Percentiles rank a stretch among this genome's conserved stretches.
Conservation (phyloP, 176 grass and related monocot species). For the Rhipidocladum racemiflorum region DNA sequence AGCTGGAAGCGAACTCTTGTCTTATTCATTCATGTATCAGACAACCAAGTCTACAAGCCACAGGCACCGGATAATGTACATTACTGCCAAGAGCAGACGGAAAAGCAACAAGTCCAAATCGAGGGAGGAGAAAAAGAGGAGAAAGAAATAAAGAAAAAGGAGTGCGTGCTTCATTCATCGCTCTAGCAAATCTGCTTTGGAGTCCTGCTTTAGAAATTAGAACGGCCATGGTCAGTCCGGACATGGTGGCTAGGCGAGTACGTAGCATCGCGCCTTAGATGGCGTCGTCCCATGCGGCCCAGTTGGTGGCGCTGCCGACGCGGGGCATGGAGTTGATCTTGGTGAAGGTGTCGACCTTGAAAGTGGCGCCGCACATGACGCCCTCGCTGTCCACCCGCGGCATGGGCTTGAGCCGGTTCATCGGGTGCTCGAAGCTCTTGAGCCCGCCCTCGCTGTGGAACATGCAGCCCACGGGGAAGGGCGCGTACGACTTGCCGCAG, state of each 20-base stretch:
- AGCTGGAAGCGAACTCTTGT: not conserved
- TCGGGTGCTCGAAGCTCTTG: slow-evolving; percentile 96
- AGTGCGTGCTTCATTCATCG: no score
- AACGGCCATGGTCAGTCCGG: not conserved
- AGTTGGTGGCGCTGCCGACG: slow-evolving; percentile 87
- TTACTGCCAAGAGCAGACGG: not conserved
- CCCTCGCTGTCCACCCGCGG: slow-evolving; percentile 92
- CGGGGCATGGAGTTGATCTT: slow-evolving; percentile 87
- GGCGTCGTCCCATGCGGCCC: slow-evolving; percentile 54
- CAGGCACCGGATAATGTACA: slow-evolving; percentile 6
- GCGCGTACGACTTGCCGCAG: slow-evolving; percentile 75
- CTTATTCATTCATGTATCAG: slow-evolving; percentile 23
- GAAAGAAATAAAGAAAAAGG: no score
- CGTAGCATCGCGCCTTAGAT: not conserved
- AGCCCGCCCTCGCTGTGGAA: slow-evolving; percentile 90
- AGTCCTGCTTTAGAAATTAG: not conserved
- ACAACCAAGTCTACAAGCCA: not conserved
- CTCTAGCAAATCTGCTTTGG: not conserved
- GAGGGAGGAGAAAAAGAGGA: no score
- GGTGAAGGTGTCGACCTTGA: slow-evolving; percentile 84
- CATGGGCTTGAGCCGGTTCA: slow-evolving; percentile 80
- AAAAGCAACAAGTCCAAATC: not conserved
- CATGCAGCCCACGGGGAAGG: slow-evolving; percentile 90
- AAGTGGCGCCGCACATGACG: slow-evolving; percentile 79
- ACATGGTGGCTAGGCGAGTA: not conserved